These are phyloP conservation scores for Rubroboletus pulcherrimus DNA, from an alignment of 768 basidiomycete species.

Conservation along the genomic window DNA sequence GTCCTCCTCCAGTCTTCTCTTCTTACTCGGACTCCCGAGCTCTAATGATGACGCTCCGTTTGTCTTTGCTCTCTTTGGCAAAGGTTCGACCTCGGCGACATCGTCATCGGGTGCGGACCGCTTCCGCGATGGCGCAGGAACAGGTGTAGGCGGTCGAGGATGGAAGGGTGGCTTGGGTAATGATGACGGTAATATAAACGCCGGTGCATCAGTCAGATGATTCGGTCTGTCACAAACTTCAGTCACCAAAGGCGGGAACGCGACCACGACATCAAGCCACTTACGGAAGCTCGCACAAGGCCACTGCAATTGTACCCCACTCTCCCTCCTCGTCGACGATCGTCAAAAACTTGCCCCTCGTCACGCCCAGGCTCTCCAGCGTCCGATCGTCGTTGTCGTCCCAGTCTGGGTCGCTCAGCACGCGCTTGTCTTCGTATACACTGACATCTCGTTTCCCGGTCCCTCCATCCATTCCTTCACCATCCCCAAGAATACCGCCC, in stretches of 20 bases:
- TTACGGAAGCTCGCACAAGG: slow-evolving; percentile 66
- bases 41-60: slow-evolving; percentile 23
- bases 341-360: slow-evolving; percentile 80
- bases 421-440: slow-evolving; percentile 81
- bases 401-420: slow-evolving; percentile 92
- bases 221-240: slow-evolving; percentile 40
- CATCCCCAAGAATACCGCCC: slow-evolving; percentile 57
- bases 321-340: slow-evolving; percentile 88
- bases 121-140: slow-evolving; percentile 48
- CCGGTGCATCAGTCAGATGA: slow-evolving; percentile 47
- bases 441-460: slow-evolving; percentile 58
- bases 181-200: slow-evolving; percentile 63
- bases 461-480: slow-evolving; percentile 31
- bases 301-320: slow-evolving; percentile 67
- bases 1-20: slow-evolving; percentile 64
- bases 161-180: slow-evolving; percentile 54
- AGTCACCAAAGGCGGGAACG: not conserved
- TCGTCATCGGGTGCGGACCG: slow-evolving; percentile 56
- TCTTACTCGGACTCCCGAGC: slow-evolving; percentile 57
- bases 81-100: slow-evolving; percentile 54
- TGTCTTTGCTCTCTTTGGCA: slow-evolving; percentile 51
- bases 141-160: slow-evolving; percentile 36
- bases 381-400: slow-evolving; percentile 84
- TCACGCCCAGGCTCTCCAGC: slow-evolving; percentile 75
- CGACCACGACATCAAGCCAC: slow-evolving; percentile 29